phyloP scores from a whole-genome alignment of 805 yeast genomes.

The Saturnispora bothae region DNA sequence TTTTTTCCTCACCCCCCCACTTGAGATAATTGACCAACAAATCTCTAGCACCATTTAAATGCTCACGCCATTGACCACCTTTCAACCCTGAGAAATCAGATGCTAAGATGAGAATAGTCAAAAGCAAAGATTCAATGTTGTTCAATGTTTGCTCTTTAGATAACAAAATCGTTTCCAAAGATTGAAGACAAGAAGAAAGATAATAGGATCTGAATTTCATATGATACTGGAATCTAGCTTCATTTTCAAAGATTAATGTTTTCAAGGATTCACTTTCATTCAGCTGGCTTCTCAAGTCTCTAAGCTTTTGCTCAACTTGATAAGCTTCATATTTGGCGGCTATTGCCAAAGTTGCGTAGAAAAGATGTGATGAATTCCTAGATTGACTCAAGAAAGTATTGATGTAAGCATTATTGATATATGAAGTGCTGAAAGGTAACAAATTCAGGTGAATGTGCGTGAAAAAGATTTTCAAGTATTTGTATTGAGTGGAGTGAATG shows the following conservation, averaged over 20 bases:
- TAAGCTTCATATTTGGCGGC: slow-evolving; percentile 47
- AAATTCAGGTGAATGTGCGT: slow-evolving; percentile 27
- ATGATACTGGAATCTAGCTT: slow-evolving; percentile 32
- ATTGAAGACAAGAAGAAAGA: slow-evolving; percentile 51
- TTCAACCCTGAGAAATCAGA: slow-evolving; percentile 50
- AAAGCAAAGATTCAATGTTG: slow-evolving; percentile 57
- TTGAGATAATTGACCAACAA: slow-evolving; percentile 37
- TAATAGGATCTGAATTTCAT: slow-evolving; percentile 51
- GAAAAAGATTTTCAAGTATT: slow-evolving; percentile 25
- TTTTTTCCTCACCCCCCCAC: slow-evolving; percentile 4
- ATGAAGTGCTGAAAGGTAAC: slow-evolving; percentile 28
- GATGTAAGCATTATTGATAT: slow-evolving; percentile 26
- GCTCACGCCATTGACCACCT: slow-evolving; percentile 58
- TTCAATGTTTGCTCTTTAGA: slow-evolving; percentile 31
- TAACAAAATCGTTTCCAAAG: slow-evolving; percentile 43
- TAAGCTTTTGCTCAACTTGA: slow-evolving; percentile 18
- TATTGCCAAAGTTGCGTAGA: slow-evolving; percentile 63
- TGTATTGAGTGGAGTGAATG: slow-evolving; percentile 23
- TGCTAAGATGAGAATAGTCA: slow-evolving; percentile 60
- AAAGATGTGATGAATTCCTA: slow-evolving; percentile 45
- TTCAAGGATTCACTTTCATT: neutral
- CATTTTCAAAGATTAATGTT: slow-evolving; percentile 9
- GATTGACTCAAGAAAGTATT: slow-evolving; percentile 25
- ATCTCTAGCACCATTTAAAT: slow-evolving; percentile 59
- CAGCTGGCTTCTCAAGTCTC: neutral